Evolutionary conservation across 495 filamentous ascomycete genomes (phyloP).

Genomic region (Podospora australis): DNA sequence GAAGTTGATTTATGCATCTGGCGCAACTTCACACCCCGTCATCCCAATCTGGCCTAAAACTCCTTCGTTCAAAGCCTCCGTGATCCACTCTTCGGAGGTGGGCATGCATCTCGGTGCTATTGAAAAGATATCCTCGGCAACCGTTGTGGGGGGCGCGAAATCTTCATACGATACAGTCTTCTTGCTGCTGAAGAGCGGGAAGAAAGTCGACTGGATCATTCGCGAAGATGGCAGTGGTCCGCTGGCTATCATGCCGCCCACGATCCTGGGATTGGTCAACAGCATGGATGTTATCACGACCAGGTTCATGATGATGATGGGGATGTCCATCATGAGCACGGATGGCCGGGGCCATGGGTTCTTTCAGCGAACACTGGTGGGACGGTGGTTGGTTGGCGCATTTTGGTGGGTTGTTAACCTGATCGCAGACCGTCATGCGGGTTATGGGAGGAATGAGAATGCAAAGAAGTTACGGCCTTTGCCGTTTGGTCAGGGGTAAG

Average conservation of each 20-base stretch:
- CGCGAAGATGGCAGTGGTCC: slow-evolving; percentile 34
- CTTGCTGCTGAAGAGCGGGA: slow-evolving; percentile 33
- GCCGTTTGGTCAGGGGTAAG: slow-evolving; percentile 5
- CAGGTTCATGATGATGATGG: slow-evolving; percentile 19
- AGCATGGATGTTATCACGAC: slow-evolving; percentile 21
- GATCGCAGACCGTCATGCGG: slow-evolving; percentile 9
- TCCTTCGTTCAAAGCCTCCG: slow-evolving; percentile 19
- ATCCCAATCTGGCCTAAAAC: slow-evolving; percentile 31
- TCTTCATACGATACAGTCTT: slow-evolving; percentile 42
- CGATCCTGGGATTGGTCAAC: slow-evolving; percentile 24
- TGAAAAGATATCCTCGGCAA: slow-evolving; percentile 25
- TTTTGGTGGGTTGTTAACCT: slow-evolving; percentile 8
- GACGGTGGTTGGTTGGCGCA: slow-evolving; percentile 5
- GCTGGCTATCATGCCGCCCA: slow-evolving; percentile 27
- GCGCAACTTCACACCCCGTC: slow-evolving; percentile 34
- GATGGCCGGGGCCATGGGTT: slow-evolving; percentile 16
- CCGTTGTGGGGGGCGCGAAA: slow-evolving; percentile 42
- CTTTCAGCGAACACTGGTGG: slow-evolving; percentile 16
- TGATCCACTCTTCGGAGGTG: slow-evolving; percentile 34
- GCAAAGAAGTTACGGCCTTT: slow-evolving; percentile 10
- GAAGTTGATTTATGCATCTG: slow-evolving; percentile 42
- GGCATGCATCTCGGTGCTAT: slow-evolving; percentile 21
- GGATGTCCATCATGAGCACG: slow-evolving; percentile 28
- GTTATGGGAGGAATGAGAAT: slow-evolving; percentile 8
- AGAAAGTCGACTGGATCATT: slow-evolving; percentile 42